A percentile compares a stretch with the other conserved stretches of the same genome.
Evolutionary conservation across 805 yeast species (phyloP).

Genomic region (Kuraishia floccosa): DNA sequence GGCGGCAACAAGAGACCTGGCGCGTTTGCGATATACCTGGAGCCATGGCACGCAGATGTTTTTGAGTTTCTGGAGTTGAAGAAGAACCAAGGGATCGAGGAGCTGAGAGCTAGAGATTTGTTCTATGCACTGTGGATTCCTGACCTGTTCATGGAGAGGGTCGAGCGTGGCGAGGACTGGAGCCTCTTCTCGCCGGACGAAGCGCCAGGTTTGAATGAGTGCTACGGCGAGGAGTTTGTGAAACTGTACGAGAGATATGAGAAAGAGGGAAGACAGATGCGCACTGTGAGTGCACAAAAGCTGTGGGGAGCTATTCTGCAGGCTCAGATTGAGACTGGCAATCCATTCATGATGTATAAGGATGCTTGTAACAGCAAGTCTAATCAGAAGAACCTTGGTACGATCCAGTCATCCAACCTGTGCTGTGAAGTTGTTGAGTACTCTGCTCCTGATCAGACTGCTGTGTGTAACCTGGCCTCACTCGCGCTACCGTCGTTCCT

Average conservation of each 20-base stretch:
- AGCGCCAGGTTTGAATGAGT: conserved; percentile 77
- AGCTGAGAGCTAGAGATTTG: conserved; percentile 83
- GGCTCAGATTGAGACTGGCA: conserved; percentile 94
- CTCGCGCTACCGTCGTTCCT: conserved; percentile 81
- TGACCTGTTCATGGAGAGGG: conserved; percentile 88
- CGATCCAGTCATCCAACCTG: conserved; percentile 84
- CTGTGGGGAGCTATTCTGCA: conserved; percentile 84
- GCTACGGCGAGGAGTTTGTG: conserved; percentile 77
- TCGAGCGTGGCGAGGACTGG: conserved; percentile 73
- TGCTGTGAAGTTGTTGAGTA: conserved; percentile 94
- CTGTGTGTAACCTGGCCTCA: conserved; percentile 92
- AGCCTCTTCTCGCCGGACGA: conserved; percentile 81
- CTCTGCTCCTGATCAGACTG: conserved; percentile 85
- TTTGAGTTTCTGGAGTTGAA: conserved; percentile 79
- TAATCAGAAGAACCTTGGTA: conserved; percentile 87
- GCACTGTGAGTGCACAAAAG: conserved; percentile 73
- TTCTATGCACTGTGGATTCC: conserved; percentile 94
- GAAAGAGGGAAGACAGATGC: conserved; percentile 49
- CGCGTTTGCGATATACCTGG: conserved; percentile 87
- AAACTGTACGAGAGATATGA: conserved; percentile 65
- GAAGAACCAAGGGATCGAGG: conserved; percentile 94
- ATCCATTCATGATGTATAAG: conserved; percentile 89
- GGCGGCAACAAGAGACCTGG: conserved; percentile 99
- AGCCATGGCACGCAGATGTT: conserved; percentile 95
- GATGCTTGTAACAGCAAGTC: conserved; percentile 83